Evolutionary conservation across 2,329 filamentous ascomycete genomes (phyloP).

Genomic region (Sarocladium strictum): DNA sequence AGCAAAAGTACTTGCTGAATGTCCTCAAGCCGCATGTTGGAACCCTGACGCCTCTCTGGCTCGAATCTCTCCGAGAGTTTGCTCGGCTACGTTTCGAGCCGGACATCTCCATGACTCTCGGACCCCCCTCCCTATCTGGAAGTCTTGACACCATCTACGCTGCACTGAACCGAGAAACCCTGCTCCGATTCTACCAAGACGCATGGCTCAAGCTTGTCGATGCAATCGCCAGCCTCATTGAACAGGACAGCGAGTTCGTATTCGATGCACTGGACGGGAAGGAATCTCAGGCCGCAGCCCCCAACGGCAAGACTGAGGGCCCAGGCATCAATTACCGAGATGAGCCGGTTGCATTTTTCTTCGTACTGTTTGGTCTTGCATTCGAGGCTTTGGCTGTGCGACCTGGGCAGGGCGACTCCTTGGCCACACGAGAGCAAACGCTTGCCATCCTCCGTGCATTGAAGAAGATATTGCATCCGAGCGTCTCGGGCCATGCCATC

Average conservation of each 20-base stretch:
- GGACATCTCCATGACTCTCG: conserved; percentile 87
- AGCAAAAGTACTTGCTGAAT: conserved; percentile 82
- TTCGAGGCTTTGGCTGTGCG: conserved; percentile 92
- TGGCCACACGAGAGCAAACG: conserved; percentile 71
- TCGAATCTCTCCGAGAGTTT: conserved; percentile 89
- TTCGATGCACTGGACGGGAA: conserved; percentile 95
- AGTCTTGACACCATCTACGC: conserved; percentile 93
- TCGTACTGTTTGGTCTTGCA: conserved; percentile 91
- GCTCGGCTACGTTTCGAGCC: conserved; percentile 91
- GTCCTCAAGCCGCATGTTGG: conserved; percentile 88
- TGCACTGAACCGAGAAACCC: conserved; percentile 86
- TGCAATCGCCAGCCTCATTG: conserved; percentile 93
- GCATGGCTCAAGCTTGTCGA: conserved; percentile 96
- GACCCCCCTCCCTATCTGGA: conserved; percentile 72
- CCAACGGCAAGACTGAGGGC: conserved; percentile 51
- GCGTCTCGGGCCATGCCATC: conserved; percentile 92
- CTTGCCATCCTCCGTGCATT: conserved; percentile 85
- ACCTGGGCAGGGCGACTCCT: conserved; percentile 41
- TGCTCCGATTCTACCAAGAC: conserved; percentile 93
- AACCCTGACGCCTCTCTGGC: conserved; percentile 85
- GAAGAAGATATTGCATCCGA: conserved; percentile 90
- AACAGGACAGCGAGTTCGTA: conserved; percentile 95
- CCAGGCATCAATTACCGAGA: conserved; percentile 95
- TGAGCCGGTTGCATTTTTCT: conserved; percentile 97
- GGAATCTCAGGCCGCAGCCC: conserved; percentile 39